Evolutionary conservation across 305 asterid species (phyloP).

Genomic region (Fraxinus sp.): DNA sequence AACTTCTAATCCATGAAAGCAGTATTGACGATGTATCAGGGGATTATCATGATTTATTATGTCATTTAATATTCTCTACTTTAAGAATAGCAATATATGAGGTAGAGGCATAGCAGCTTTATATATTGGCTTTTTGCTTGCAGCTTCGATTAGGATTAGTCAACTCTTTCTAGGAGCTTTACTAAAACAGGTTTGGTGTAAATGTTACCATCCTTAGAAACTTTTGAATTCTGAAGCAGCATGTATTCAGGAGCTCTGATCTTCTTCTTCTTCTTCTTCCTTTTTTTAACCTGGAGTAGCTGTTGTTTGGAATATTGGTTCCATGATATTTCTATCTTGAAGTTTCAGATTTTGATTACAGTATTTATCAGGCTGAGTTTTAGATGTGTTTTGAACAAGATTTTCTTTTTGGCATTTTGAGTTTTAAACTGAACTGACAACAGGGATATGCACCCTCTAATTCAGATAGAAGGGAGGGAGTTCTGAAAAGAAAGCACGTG

Average conservation of each 20-base stretch:
- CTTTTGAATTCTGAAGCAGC: constrained; percentile 9
- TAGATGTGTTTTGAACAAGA: constrained; percentile 6
- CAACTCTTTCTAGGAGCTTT: neutral
- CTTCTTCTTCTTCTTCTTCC: neutral
- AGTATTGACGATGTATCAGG: no score
- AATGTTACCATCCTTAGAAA: neutral
- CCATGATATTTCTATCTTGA: neutral
- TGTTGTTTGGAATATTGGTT: constrained; percentile 3
- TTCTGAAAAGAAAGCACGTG: constrained; percentile 72
- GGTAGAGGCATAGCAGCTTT: neutral
- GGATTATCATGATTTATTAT: no score
- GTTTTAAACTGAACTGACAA: constrained; percentile 67
- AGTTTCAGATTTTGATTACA: neutral
- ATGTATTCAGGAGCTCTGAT: neutral
- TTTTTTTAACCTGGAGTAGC: no score
- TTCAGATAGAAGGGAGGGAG: constrained; percentile 99
- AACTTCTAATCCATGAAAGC: neutral
- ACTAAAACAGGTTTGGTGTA: neutral
- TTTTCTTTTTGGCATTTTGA: constrained; percentile 26
- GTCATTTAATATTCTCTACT: neutral
- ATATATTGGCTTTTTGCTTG: neutral
- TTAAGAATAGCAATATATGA: neutral
- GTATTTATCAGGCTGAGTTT: neutral
- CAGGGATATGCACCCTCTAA: constrained; percentile 99
- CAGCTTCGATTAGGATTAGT: neutral